phyloP scores from a whole-genome alignment of 2,329 filamentous ascomycete species.

The Albifimbria verrucaria region DNA sequence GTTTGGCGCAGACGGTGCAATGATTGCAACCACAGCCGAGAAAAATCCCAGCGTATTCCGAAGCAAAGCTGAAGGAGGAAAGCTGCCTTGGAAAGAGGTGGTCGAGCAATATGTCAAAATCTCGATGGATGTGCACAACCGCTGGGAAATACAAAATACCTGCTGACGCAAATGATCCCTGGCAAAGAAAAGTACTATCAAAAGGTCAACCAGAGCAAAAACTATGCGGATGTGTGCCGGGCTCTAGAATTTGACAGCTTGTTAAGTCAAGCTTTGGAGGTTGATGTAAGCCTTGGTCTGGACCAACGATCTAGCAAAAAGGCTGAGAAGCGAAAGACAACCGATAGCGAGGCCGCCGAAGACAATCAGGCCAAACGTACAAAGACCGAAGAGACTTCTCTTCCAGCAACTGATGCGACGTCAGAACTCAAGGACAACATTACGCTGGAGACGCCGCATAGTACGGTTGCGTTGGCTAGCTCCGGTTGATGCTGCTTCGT shows the following conservation, averaged over 20 bases:
- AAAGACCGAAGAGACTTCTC: not conserved
- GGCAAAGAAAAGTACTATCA: slow-evolving; percentile 68
- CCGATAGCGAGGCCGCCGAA: not conserved
- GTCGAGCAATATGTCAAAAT: slow-evolving; percentile 71
- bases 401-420: not conserved
- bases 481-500: not conserved
- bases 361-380: not conserved
- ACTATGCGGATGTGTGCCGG: slow-evolving; percentile 67
- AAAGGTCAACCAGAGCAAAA: slow-evolving; percentile 61
- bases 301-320: slow-evolving; percentile 41
- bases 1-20: slow-evolving; percentile 87
- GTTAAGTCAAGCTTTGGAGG: slow-evolving; percentile 57
- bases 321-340: slow-evolving; percentile 19
- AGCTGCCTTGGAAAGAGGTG: slow-evolving; percentile 72
- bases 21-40: slow-evolving; percentile 95
- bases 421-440: not conserved
- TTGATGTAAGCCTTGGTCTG: slow-evolving; percentile 63
- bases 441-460: not conserved
- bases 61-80: slow-evolving; percentile 62
- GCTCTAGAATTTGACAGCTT: slow-evolving; percentile 63
- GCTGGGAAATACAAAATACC: slow-evolving; percentile 91
- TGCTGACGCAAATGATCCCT: slow-evolving; percentile 80
- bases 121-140: slow-evolving; percentile 76
- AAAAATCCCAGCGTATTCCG: slow-evolving; percentile 88
- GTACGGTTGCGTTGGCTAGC: not conserved